Evolutionary conservation across 2,329 filamentous ascomycete species (phyloP), one percentile per base, ranked within the genome.

Genomic region (Clonostachys rhizophaga): DNA sequence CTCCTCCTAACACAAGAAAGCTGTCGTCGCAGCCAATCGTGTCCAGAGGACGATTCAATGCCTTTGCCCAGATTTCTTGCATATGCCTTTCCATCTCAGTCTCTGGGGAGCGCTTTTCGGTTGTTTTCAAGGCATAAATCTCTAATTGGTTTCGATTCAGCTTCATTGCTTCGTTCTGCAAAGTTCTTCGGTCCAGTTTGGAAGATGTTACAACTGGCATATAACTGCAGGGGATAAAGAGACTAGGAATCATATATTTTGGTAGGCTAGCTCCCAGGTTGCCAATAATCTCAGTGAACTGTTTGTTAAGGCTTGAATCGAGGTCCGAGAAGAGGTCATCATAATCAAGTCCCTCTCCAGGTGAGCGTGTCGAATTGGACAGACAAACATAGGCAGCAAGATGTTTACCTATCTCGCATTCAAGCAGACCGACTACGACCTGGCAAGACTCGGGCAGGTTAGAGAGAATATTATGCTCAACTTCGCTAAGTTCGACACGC

Each of bases 201-300:
- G 41, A 46, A 11, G 53, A 54, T 6, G 53, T 48, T 7, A 49
- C 53, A 13, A 45, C 24, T 16, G 52, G 53, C 49, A 55, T 53
- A 14, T 50, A 52, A 10, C 14, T 11, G 43, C 52, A 54, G 34
- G 47, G 50, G 5, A 55, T 51, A 7, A 52, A 55, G 17, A 51
- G 37, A 12, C 48, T 47, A 14, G 53, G 53, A 6, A 55, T 39
- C 53, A 55, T 55, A 42, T 55, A 55, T 5, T 41, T 39, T 2
- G 53, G 53, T 20, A 55, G 45, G 4, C 30, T 16, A 12, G 47
- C 37, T 13, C 33, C 45, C 10, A 53, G 17, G 6, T 51, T 37
- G 2, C 46, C 49, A 11, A 50, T 40, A 4, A 50, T 44, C 12
- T 56, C 57, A 5, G 49, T 47, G 5, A 49, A 44, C 35, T 50